These are phyloP conservation scores for Cornus controversa DNA, from an alignment of 148 eudicot genomes.

Conservation along the genomic window DNA sequence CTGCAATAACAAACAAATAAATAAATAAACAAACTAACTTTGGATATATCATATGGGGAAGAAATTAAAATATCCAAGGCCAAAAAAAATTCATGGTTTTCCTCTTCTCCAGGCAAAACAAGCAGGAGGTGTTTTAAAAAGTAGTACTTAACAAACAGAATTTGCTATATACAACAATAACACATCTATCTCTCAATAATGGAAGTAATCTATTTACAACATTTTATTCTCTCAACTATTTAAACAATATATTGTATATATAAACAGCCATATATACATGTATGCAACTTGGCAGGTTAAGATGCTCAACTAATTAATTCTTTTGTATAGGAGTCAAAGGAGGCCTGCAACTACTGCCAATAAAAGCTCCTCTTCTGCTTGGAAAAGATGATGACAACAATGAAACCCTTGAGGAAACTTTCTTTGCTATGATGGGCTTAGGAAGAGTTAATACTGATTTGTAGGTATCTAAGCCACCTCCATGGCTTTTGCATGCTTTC, in stretches of 20 bases:
- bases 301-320: neutral
- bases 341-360: neutral
- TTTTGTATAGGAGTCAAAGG: neutral
- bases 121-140: neutral
- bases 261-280: too few species aligned
- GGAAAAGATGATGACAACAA: conserved; percentile 34
- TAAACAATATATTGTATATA: too few species aligned
- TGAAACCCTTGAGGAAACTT: conserved; percentile 31
- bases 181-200: neutral
- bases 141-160: neutral
- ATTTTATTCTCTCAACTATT: neutral
- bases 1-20: too few species aligned
- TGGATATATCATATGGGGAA: too few species aligned
- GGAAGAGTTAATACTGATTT: conserved; percentile 47
- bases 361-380: conserved; percentile 23
- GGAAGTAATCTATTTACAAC: neutral
- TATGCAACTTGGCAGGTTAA: neutral
- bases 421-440: conserved; percentile 64
- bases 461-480: conserved; percentile 47
- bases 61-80: too few species aligned
- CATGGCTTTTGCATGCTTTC: conserved; percentile 63
- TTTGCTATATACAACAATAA: neutral
- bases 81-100: neutral
- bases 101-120: neutral
- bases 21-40: too few species aligned